These are phyloP conservation scores for Jaapia argillacea DNA, from an alignment of 768 basidiomycete genomes.

Conservation along the genomic window DNA sequence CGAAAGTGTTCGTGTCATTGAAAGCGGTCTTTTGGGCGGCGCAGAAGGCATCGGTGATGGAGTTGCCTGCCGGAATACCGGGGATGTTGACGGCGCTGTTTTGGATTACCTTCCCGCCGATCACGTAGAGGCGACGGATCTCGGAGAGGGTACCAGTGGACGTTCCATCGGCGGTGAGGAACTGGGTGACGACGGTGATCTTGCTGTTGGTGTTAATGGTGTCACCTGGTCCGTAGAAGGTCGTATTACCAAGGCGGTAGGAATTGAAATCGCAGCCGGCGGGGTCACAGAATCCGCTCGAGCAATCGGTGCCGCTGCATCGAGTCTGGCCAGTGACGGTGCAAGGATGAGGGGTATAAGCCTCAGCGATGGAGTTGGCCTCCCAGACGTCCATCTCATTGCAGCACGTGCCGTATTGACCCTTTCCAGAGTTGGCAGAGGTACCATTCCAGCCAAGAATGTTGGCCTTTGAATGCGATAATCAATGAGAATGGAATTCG, in stretches of 20 bases:
- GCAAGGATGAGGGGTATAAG: conserved; percentile 48
- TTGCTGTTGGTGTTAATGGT: conserved; percentile 46
- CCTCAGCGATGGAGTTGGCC: conserved; percentile 40
- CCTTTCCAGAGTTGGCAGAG: conserved; percentile 36
- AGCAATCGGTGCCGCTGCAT: conserved; percentile 34
- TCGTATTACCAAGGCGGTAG: conserved; percentile 38
- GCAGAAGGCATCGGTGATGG: too few species aligned
- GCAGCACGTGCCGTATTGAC: conserved; percentile 42
- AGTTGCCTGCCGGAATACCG: too few species aligned
- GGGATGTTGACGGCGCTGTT: conserved; percentile 37
- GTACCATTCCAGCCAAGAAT: conserved; percentile 30
- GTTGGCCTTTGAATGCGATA: conserved; percentile 29
- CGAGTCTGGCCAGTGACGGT: conserved; percentile 28
- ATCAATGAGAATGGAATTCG: background rate
- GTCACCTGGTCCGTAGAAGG: conserved; percentile 34
- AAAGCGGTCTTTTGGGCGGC: too few species aligned
- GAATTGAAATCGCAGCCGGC: too few species aligned
- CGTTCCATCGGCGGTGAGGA: conserved; percentile 46
- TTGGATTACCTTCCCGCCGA: too few species aligned
- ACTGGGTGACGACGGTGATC: too few species aligned
- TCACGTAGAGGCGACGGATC: too few species aligned
- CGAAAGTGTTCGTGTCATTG: conserved; percentile 41
- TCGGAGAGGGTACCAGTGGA: too few species aligned
- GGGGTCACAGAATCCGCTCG: conserved; percentile 38
- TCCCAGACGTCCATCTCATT: too few species aligned